Percentiles rank a stretch among this genome's conserved stretches.
These are phyloP conservation scores for Casuarina equisetifolia DNA, from an alignment of 306 rosid species.

Conservation along the genomic window DNA sequence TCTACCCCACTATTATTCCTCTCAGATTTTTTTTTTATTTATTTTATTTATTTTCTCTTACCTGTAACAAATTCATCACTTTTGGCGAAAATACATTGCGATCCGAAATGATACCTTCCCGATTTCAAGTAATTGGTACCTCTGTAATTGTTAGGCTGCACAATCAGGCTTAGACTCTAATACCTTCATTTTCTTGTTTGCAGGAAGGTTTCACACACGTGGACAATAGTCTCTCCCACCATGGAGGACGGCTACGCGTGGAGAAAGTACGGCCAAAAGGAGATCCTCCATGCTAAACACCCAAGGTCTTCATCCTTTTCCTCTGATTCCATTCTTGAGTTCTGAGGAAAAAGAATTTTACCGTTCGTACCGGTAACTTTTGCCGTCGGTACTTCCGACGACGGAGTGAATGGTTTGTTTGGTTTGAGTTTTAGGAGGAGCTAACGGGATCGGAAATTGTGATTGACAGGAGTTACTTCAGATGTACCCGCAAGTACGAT, in stretches of 20 bases:
- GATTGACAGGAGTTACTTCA: conserved; percentile 65
- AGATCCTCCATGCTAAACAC: conserved; percentile 59
- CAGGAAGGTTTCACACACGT: conserved; percentile 55
- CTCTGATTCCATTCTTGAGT: neutral
- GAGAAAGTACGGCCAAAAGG: conserved; percentile 95
- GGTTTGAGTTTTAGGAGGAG: neutral
- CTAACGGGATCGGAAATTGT: neutral
- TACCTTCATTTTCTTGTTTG: conserved; percentile 2
- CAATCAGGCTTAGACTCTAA: neutral
- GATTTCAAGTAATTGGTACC: neutral
- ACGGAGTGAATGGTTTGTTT: neutral
- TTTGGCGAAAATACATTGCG: neutral
- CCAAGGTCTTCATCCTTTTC: conserved; percentile 53
- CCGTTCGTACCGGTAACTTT: too few relatives aligned
- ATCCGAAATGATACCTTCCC: too few relatives aligned
- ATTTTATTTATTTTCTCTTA: neutral
- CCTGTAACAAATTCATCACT: neutral
- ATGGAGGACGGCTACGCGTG: conserved; percentile 61
- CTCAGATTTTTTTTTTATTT: neutral
- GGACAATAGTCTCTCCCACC: conserved; percentile 19
- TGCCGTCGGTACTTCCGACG: too few relatives aligned
- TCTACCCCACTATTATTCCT: neutral
- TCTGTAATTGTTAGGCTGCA: too few relatives aligned
- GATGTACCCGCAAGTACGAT: conserved; percentile 70
- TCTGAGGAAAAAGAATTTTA: neutral